phyloP scores from a whole-genome alignment of 257 asterid species.

The Coffea eugenioides region DNA sequence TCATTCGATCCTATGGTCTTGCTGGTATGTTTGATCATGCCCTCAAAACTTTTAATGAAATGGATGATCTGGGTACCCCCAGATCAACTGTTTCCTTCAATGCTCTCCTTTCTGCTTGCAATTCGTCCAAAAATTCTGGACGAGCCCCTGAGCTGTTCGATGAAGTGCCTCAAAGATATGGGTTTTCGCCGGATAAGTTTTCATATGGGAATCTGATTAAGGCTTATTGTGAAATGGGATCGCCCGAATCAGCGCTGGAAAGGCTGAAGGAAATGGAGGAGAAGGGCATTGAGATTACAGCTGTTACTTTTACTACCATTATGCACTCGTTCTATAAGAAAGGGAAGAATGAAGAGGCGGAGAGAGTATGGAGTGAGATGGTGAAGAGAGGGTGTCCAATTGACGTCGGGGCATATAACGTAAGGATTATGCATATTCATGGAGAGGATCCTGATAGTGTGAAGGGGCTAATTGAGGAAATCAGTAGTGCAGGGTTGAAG shows the following conservation, averaged over 20 bases:
- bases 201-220: constrained; percentile 66
- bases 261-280: constrained; percentile 57
- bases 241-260: constrained; percentile 49
- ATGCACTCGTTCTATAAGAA: constrained; percentile 55
- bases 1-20: constrained; percentile 74
- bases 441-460: constrained; percentile 47
- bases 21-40: constrained; percentile 82
- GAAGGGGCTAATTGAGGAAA: constrained; percentile 63
- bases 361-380: constrained; percentile 65
- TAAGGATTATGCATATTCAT: constrained; percentile 44
- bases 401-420: constrained; percentile 77
- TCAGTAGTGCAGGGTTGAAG: constrained; percentile 46
- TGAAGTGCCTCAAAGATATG: constrained; percentile 54
- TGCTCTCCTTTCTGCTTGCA: constrained; percentile 55
- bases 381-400: constrained; percentile 39
- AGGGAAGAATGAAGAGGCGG: constrained; percentile 55
- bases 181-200: constrained; percentile 53
- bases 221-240: constrained; percentile 69
- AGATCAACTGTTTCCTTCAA: constrained; percentile 66
- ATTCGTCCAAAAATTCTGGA: constrained; percentile 38
- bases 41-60: constrained; percentile 45
- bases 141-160: constrained; percentile 53
- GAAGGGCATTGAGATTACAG: constrained; percentile 46
- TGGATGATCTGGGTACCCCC: constrained; percentile 72
- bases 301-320: constrained; percentile 44